Evolutionary conservation across 306 rosid species (phyloP), one percentile per base, ranked within the genome.

Genomic region (Vigna hirtella): DNA sequence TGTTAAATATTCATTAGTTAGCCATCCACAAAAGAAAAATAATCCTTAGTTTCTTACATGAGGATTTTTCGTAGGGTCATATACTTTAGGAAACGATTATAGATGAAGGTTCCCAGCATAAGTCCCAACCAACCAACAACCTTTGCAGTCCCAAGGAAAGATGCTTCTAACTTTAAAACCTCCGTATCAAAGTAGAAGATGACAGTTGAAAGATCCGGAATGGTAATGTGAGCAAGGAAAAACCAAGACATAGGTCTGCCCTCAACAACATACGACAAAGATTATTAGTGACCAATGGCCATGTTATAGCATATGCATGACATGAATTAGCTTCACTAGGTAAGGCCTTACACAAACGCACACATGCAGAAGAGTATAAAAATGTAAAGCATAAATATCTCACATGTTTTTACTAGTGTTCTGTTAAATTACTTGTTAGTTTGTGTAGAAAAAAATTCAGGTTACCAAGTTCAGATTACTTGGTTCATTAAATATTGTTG

Each of bases 231-330:
- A 73, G 97, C 93, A 72, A 90, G 86, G 87, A 92, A 93, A 86
- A 93, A 93, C 97, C 97, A 93, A 57, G 96, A 51, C 96, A 93
- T 90, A 62, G 97, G 91, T 80, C 97, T 93, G 85, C 75, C 47
- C 61, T 85, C 81, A 78, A 79, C 72, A 73, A 56, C 65, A 82
- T 70, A 59, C 50, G 82, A 78, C 62, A 69, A 72, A 77, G 69
- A 78, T 76, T 63, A 47, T 81, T 85, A 78, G 50, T 32, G 43
- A 68, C 18, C 56, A 64, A 58, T 40, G 49, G 59, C 18, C 61
- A 64, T 58, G 53, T 71, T 79, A 75, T 61, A 68, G 48, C 78
- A 76, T 15, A 34, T 50, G 59, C 18, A 42, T 26, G 12, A 34
- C 38, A 50, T 58, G 36, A 77, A 80, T 59, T 32, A 32, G 72